These are phyloP conservation scores for Bullera alba DNA, from an alignment of 768 basidiomycete species.

Conservation along the genomic window DNA sequence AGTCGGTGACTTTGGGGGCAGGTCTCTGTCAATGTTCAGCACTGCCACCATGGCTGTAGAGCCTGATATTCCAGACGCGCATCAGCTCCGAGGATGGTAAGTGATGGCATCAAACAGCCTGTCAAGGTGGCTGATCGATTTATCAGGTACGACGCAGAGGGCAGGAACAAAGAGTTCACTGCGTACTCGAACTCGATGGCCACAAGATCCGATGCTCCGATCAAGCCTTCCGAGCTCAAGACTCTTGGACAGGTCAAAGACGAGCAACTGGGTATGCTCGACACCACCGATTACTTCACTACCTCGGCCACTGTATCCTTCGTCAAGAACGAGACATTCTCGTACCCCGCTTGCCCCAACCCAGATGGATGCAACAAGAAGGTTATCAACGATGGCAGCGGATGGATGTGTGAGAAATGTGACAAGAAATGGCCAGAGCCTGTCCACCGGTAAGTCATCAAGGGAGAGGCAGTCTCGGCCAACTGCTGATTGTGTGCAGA, in stretches of 20 bases:
- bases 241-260: constrained; percentile 72
- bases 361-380: constrained; percentile 77
- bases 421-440: constrained; percentile 63
- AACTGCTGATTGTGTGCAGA: constrained; percentile 32
- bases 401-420: constrained; percentile 92
- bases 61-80: constrained; percentile 87
- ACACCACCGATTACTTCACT: constrained; percentile 73
- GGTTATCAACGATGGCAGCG: constrained; percentile 59
- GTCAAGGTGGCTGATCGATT: background rate
- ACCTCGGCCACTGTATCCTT: constrained; percentile 77
- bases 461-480: constrained; percentile 52
- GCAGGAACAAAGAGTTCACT: constrained; percentile 60
- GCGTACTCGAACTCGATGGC: constrained; percentile 56
- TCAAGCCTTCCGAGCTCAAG: constrained; percentile 63
- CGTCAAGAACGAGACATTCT: constrained; percentile 65
- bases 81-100: constrained; percentile 76
- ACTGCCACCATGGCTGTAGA: constrained; percentile 74
- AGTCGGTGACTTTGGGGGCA: constrained; percentile 87
- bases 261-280: constrained; percentile 63
- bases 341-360: constrained; percentile 81
- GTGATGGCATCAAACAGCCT: constrained; percentile 12
- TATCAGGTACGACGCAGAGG: constrained; percentile 63
- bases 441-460: constrained; percentile 64
- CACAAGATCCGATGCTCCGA: constrained; percentile 35
- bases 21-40: constrained; percentile 75